Evolutionary conservation across 768 basidiomycete genomes (phyloP).

Genomic region (Leucosporidium creatinivorum): DNA sequence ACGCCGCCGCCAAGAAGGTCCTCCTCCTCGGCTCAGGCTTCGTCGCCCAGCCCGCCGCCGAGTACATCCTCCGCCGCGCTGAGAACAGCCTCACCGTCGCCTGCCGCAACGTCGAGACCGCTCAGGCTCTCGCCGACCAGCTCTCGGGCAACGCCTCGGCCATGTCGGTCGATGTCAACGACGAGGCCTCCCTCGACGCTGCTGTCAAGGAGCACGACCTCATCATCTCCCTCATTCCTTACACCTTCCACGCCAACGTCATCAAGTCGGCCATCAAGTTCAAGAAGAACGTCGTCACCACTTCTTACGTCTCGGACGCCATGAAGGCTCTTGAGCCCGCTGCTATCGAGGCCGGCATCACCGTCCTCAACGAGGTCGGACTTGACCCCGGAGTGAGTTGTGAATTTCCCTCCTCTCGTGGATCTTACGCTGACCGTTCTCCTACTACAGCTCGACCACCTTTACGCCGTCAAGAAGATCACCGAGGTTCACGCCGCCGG

Average conservation of each 20-base stretch:
- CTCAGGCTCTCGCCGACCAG: conserved; percentile 59
- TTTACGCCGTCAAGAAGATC: conserved; percentile 90
- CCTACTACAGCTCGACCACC: conserved; percentile 52
- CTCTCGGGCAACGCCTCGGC: conserved; percentile 61
- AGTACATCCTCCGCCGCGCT: conserved; percentile 76
- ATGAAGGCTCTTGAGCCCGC: conserved; percentile 78
- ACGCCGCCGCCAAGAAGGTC: conserved; percentile 52
- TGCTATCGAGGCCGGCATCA: conserved; percentile 77
- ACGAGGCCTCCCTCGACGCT: conserved; percentile 63
- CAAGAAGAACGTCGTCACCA: conserved; percentile 91
- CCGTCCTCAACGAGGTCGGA: conserved; percentile 96
- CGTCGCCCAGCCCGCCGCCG: conserved; percentile 92
- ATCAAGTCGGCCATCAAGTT: conserved; percentile 84
- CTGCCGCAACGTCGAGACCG: conserved; percentile 75
- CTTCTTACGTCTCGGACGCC: conserved; percentile 84
- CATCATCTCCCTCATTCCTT: conserved; percentile 94
- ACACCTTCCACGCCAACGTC: conserved; percentile 79
- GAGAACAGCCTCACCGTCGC: conserved; percentile 79
- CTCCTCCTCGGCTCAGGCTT: conserved; percentile 90
- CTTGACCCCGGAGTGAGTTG: conserved; percentile 75
- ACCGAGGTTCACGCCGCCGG: conserved; percentile 88
- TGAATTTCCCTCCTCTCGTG: neutral
- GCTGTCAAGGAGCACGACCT: conserved; percentile 80
- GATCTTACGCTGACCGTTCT: neutral
- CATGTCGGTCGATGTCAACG: conserved; percentile 69